A percentile compares a stretch with the other conserved stretches of the same genome.
phyloP scores from a whole-genome alignment of 768 basidiomycete genomes.

The Podaxis sp. region DNA sequence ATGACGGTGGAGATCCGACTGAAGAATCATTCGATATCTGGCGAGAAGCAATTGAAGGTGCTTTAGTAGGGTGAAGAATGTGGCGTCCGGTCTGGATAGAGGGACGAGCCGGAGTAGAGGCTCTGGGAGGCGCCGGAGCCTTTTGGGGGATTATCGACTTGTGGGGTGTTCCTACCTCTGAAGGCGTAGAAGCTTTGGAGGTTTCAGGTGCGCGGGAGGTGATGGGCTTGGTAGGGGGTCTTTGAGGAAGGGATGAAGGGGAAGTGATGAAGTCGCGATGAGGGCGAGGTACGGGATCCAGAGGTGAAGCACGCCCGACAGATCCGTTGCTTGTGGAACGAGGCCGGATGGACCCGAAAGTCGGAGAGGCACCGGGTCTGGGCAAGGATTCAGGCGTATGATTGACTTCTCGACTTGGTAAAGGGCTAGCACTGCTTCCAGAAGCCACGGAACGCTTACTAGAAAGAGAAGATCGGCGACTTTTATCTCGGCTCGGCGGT shows the following conservation, averaged over 20 bases:
- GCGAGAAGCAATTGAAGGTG: slow-evolving; percentile 29
- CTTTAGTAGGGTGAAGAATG: slow-evolving; percentile 17
- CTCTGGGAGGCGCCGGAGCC: neutral
- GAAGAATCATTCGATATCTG: slow-evolving; percentile 51
- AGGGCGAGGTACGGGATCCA: neutral
- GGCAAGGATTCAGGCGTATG: neutral
- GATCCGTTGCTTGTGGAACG: slow-evolving; percentile 8
- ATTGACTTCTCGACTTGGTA: neutral
- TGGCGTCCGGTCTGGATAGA: slow-evolving; percentile 8
- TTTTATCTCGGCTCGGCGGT: slow-evolving; percentile 13
- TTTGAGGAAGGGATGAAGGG: neutral
- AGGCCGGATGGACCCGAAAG: neutral
- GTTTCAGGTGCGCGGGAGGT: slow-evolving; percentile 1
- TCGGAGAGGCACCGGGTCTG: neutral
- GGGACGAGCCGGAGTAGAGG: slow-evolving; percentile 12
- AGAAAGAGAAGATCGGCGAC: slow-evolving; percentile 17
- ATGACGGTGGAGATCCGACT: slow-evolving; percentile 52
- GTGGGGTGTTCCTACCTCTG: neutral
- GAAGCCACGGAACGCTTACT: slow-evolving; percentile 12
- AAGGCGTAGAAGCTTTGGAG: neutral
- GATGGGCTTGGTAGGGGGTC: neutral
- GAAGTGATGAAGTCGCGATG: neutral
- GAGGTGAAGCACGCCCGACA: neutral
- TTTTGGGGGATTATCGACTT: neutral
- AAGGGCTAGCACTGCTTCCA: neutral